Evolutionary conservation across 148 eudicot species (phyloP), one percentile per base, ranked within the genome.

Genomic region (Bassia scoparia): DNA sequence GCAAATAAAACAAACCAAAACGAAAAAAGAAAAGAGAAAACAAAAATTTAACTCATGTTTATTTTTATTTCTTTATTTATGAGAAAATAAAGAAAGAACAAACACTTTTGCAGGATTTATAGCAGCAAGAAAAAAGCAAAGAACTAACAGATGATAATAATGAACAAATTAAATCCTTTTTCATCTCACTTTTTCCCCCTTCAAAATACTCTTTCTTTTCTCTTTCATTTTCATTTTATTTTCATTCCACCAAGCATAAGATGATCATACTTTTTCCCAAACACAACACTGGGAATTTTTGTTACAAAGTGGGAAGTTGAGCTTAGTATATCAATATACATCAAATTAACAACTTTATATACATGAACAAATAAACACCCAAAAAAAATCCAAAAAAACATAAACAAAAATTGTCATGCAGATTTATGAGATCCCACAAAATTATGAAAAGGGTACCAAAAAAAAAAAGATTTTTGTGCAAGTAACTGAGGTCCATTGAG

Each of bases 401-500:
- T 44, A 15, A n/a, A 53, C 48, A 30, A 56, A 44, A 73, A n/a
- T 33, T 41, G 26, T 53, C 15, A 23, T 50, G 30, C 21, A 52
- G 58, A 46, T 41, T 13, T 63, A 72, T 29, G 29, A 35, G 59
- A 63, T 50, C 67, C 67, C 38, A 38, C 70, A 76, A 20, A 73
- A 20, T 50, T 17, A 61, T 9, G 11, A 59, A 17, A 61, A n/a
- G 56, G 2, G 13, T 41, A 64, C 10, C 24, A 21, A 33, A 26
- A 9, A 14, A 21, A 27, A 33, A 38, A 15, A 50, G 14, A n/a
- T 49, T 12, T 44, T 12, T 11, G 49, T 29, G n/a, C n/a, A n/a
- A 50, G 26, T 89, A 89, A 91, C n/a, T 89, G 89, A 71, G 95
- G 88, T n/a, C 95, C 95, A 89, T 74, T 86, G 89, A 83, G 88